phyloP scores from a whole-genome alignment of 2,329 filamentous ascomycete genomes.

The Magnaporthiopsis incrustans region DNA sequence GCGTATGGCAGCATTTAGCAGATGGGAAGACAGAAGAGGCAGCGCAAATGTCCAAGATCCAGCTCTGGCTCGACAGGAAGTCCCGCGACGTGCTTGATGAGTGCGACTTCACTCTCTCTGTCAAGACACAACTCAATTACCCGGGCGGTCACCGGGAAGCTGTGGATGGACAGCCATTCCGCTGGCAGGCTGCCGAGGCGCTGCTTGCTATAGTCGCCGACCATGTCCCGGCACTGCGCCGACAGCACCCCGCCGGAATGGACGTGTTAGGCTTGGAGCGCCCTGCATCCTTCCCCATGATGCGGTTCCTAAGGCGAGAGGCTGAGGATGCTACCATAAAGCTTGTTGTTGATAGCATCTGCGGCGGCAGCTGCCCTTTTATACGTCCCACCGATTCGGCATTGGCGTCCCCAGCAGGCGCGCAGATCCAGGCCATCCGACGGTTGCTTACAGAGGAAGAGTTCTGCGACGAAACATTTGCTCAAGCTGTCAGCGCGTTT shows the following conservation, averaged over 20 bases:
- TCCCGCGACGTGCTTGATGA: constrained; percentile 59
- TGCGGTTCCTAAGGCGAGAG: constrained; percentile 44
- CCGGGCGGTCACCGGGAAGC: constrained; percentile 39
- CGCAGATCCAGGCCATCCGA: constrained; percentile 16
- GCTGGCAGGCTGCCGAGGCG: constrained; percentile 38
- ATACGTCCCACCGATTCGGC: constrained; percentile 14
- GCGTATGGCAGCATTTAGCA: constrained; percentile 47
- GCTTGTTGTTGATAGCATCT: constrained; percentile 36
- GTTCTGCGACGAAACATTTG: constrained; percentile 6
- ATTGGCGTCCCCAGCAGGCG: no score
- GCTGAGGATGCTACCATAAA: constrained; percentile 33
- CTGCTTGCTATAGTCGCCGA: constrained; percentile 31
- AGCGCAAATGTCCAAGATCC: constrained; percentile 38
- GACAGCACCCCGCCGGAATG: constrained; percentile 31
- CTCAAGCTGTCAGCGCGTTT: constrained; percentile 29
- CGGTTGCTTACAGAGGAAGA: neutral
- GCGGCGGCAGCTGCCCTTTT: constrained; percentile 4
- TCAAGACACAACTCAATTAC: constrained; percentile 50
- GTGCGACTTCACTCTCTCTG: constrained; percentile 46
- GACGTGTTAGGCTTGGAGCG: constrained; percentile 32
- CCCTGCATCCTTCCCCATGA: constrained; percentile 40
- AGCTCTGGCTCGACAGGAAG: constrained; percentile 37
- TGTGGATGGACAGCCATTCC: constrained; percentile 43
- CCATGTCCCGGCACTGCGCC: constrained; percentile 28
- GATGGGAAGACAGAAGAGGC: constrained; percentile 35